Conservation (phyloP, 148 eudicot genomes). For the Chenopodium berlandieri region DNA sequence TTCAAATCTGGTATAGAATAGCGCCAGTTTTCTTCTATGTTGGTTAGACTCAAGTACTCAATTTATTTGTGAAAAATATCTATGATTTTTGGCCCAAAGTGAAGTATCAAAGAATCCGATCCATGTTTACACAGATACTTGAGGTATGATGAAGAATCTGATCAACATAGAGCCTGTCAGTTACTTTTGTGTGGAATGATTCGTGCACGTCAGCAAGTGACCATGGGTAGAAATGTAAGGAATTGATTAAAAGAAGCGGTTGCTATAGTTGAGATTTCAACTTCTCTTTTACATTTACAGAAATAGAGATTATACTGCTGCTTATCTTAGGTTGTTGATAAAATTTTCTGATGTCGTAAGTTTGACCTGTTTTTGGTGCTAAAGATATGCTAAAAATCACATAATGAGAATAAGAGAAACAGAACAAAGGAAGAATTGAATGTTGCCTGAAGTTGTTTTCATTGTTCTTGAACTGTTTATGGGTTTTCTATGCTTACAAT, state of each 20-base stretch:
- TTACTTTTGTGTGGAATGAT: neutral
- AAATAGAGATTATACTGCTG: neutral
- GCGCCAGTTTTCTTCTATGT: too few relatives aligned
- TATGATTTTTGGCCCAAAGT: too few relatives aligned
- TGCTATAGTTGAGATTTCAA: neutral
- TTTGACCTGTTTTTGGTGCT: neutral
- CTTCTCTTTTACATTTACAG: neutral
- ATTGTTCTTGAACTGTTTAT: neutral
- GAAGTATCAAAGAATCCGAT: too few relatives aligned
- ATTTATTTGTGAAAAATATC: too few relatives aligned
- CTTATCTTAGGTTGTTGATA: neutral
- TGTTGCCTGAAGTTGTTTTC: constrained; percentile 9
- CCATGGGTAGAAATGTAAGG: neutral
- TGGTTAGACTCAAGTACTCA: too few relatives aligned
- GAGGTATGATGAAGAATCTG: too few relatives aligned
- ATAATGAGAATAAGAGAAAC: neutral
- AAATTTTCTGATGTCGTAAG: neutral
- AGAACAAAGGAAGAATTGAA: constrained; percentile 1
- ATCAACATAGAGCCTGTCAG: neutral
- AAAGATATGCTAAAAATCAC: neutral
- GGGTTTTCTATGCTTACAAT: neutral
- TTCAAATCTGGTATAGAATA: too few relatives aligned
- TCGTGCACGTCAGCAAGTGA: neutral
- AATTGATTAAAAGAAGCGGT: neutral
- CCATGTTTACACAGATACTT: too few relatives aligned